Base-by-base conservation (phyloP, 805 yeast genomes). In the Nakazawaea holstii region DNA sequence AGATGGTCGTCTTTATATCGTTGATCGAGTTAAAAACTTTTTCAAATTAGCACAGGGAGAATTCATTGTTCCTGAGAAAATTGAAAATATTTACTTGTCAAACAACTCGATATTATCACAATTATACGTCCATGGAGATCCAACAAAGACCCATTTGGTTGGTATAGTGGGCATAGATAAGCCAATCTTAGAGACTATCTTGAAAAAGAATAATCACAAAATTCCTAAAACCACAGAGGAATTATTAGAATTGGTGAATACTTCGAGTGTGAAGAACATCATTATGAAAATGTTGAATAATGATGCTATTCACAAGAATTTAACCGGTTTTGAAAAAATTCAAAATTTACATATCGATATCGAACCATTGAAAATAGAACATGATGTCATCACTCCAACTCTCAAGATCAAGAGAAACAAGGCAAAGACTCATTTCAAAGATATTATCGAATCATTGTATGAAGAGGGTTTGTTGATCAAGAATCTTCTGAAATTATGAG, bases 11-110 rank as follows among this genome's bases (percentile, higher is more conserved):
- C 60, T 86, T 24, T 68, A 64, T 43, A 80, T 85, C 49, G 73
- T 85, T 55, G 94, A 86, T 58, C 72, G 94, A 52, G 89, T 85
- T 35, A 85, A 85, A 69, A 86, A 85, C 65, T 84, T 85, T 66
- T 85, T 84, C 72, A 85, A 85, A 66, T 60, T 79, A 46, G 69
- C 82, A 3, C 84, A 79, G 59, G 84, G 84, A 42, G 83, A 79
- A 64, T 85, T 84, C 61, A 76, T 85, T 47, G 84, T 89, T 0
- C 87, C 89, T 15, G 94, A 85, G 57, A 82, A 78, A 62, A 78
- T 85, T 54, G 92, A 85, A 59, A 82, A 80, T 56, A 64, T 67
- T 13, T 84, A 84, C 60, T 60, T 80, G 32, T 70, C 84, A 0
- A 66, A 70, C 27, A 73, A 76, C 54, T 73, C 84, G 1, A 36